Percentiles rank a stretch among this genome's conserved stretches.
These are phyloP conservation scores for Xylaria sp. DNA, from an alignment of 2,329 filamentous ascomycete species.

Conservation along the genomic window DNA sequence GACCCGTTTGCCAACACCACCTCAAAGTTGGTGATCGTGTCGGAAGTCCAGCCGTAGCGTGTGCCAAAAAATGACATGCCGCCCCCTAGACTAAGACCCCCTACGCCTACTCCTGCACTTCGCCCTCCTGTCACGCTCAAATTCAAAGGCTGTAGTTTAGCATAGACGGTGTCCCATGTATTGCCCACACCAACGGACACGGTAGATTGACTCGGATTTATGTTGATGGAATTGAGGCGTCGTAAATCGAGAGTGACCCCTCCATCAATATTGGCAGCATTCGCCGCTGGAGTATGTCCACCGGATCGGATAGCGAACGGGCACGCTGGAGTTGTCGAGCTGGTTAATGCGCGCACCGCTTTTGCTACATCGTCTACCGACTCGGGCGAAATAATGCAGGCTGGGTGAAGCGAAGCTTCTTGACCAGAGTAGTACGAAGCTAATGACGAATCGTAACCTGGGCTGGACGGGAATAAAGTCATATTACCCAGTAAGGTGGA, in stretches of 20 bases:
- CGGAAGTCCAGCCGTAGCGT: constrained; percentile 16
- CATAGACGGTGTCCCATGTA: constrained; percentile 10
- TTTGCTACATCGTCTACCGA: not conserved
- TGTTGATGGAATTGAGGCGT: not conserved
- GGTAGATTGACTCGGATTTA: not conserved
- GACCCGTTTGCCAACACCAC: constrained; percentile 6
- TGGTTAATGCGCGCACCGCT: not conserved
- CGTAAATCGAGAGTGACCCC: not conserved
- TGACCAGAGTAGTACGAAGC: constrained; percentile 3
- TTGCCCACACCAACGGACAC: not conserved
- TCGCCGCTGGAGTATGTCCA: not conserved
- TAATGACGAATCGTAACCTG: not conserved
- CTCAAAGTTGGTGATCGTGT: constrained; percentile 12
- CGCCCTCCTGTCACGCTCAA: constrained; percentile 15
- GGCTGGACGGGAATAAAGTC: not conserved
- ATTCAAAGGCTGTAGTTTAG: not conserved
- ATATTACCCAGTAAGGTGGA: not conserved
- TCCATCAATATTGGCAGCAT: not conserved
- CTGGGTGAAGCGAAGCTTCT: not conserved
- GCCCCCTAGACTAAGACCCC: constrained; percentile 9
- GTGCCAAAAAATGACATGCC: constrained; percentile 19
- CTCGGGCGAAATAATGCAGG: not conserved
- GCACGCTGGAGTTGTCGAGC: not conserved
- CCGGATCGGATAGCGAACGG: not conserved
- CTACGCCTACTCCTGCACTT: constrained; percentile 7